Evolutionary conservation across 2,329 filamentous ascomycete species (phyloP).

Genomic region (Colletotrichum plurivorum): DNA sequence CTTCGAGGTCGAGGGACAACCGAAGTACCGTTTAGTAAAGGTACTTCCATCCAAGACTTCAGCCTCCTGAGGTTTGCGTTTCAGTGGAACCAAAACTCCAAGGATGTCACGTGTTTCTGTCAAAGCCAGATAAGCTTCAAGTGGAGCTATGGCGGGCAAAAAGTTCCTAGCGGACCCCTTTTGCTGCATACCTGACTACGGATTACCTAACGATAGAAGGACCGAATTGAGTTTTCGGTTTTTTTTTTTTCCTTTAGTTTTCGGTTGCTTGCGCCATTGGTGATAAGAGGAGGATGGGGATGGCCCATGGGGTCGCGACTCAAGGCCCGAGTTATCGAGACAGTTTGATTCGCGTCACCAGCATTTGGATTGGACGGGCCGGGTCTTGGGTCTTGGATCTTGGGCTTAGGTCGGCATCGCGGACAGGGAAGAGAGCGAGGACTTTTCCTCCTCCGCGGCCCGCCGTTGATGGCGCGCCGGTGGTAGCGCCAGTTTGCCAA

Average conservation of each 20-base stretch:
- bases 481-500: too few species aligned
- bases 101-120: too few species aligned
- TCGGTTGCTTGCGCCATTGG: too few species aligned
- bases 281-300: conserved; percentile 10
- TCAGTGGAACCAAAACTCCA: neutral
- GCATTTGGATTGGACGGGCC: conserved; percentile 12
- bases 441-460: conserved; percentile 32
- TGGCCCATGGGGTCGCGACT: conserved; percentile 10
- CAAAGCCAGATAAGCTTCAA: too few species aligned
- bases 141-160: too few species aligned
- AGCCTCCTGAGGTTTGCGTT: neutral
- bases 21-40: neutral
- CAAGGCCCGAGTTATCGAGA: conserved; percentile 20
- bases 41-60: neutral
- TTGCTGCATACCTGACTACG: too few species aligned
- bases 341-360: conserved; percentile 31
- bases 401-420: neutral
- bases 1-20: neutral
- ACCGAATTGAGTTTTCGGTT: too few species aligned
- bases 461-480: neutral
- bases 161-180: too few species aligned
- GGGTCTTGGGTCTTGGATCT: neutral
- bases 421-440: neutral
- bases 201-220: too few species aligned
- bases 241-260: too few species aligned